phyloP scores from a whole-genome alignment of 805 yeast genomes.

The Kazachstania psychrophila region DNA sequence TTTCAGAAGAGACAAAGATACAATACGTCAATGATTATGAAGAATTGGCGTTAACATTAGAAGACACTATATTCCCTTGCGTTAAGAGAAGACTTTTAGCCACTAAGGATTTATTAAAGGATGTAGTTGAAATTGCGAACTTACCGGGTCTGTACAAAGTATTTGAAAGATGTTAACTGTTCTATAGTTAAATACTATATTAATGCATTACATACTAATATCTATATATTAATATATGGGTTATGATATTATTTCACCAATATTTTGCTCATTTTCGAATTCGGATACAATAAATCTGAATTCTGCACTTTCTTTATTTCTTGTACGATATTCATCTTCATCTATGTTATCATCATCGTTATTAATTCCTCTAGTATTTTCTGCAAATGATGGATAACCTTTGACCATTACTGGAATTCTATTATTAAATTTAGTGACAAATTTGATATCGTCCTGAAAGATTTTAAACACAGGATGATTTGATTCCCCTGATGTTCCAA shows the following conservation, averaged over 20 bases:
- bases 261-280: constrained; percentile 16
- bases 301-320: constrained; percentile 7
- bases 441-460: constrained; percentile 20
- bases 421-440: constrained; percentile 5
- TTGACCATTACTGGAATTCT: constrained; percentile 8
- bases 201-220: background rate
- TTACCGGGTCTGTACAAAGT: constrained; percentile 85
- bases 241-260: constrained; percentile 10
- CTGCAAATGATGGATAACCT: constrained; percentile 3
- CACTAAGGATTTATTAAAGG: constrained; percentile 40
- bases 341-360: constrained; percentile 4
- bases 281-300: constrained; percentile 12
- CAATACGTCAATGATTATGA: constrained; percentile 22
- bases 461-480: constrained; percentile 24
- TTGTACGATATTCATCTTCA: constrained; percentile 3
- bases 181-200: background rate
- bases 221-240: background rate
- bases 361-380: background rate
- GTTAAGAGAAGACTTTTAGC: constrained; percentile 58
- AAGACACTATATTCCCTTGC: constrained; percentile 54
- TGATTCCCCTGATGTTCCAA: constrained; percentile 11
- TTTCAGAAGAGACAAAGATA: constrained; percentile 19
- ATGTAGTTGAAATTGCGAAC: constrained; percentile 78
- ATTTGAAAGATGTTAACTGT: constrained; percentile 78
- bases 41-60: constrained; percentile 36